These are phyloP conservation scores for Verbena officinalis DNA, from an alignment of 257 asterid genomes.

Conservation along the genomic window DNA sequence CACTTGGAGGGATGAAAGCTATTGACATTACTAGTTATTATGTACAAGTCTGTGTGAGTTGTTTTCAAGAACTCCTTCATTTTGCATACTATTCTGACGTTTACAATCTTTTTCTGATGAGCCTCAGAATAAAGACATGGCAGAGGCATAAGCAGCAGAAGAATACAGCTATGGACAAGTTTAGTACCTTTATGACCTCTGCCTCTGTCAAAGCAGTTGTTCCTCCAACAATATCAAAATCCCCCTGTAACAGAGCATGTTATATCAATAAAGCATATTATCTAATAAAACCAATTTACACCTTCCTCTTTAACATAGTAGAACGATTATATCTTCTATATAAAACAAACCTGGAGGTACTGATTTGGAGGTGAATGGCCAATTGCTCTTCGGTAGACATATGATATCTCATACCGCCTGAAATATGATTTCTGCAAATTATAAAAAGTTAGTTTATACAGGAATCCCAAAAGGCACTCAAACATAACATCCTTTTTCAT, in stretches of 20 bases:
- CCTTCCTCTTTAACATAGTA: slow-evolving; percentile 10
- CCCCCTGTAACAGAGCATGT: slow-evolving; percentile 56
- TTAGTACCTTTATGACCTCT: slow-evolving; percentile 79
- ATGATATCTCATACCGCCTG: slow-evolving; percentile 84
- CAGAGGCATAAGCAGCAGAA: neutral
- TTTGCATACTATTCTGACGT: neutral
- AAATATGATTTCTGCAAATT: slow-evolving; percentile 68
- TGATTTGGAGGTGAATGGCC: slow-evolving; percentile 98
- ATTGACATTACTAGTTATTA: slow-evolving; percentile 6
- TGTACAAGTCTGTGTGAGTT: neutral
- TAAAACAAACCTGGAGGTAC: slow-evolving; percentile 79
- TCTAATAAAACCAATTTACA: no score
- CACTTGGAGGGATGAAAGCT: no score
- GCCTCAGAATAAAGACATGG: neutral
- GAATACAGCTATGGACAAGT: slow-evolving; percentile 31
- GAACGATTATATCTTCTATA: slow-evolving; percentile 17
- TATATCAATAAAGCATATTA: slow-evolving; percentile 8
- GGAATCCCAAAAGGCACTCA: slow-evolving; percentile 4
- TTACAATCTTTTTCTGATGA: neutral
- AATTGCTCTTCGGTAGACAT: slow-evolving; percentile 85
- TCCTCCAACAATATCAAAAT: slow-evolving; percentile 96
- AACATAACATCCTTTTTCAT: neutral
- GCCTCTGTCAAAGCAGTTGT: slow-evolving; percentile 90
- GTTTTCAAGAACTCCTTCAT: neutral
- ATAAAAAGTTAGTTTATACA: slow-evolving; percentile 26